A percentile compares a stretch with the other conserved stretches of the same genome.
Conservation (phyloP, 768 basidiomycete species). For the Leccinum variicolor region DNA sequence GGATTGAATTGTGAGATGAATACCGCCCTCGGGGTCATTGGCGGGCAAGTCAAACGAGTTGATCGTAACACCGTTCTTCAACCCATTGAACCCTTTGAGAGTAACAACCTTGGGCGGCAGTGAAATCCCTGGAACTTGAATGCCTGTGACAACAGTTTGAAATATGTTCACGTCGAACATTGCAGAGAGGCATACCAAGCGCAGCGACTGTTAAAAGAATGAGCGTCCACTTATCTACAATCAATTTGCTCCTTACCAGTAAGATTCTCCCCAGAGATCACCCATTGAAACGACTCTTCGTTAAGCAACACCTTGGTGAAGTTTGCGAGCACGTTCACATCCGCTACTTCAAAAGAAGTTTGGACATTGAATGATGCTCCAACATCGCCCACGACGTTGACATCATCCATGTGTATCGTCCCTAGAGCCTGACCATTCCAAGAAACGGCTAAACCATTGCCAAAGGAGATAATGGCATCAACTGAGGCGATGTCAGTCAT, state of each 20-base stretch:
- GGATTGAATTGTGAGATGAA: constrained; percentile 62
- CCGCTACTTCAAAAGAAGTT: constrained; percentile 55
- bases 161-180: background rate
- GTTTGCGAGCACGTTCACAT: constrained; percentile 53
- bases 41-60: constrained; percentile 66
- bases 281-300: constrained; percentile 65
- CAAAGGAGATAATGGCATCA: constrained; percentile 66
- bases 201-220: constrained; percentile 44
- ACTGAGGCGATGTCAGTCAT: constrained; percentile 35
- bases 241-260: constrained; percentile 39
- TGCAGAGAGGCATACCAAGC: constrained; percentile 40
- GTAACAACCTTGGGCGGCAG: constrained; percentile 56
- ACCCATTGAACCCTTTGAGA: constrained; percentile 67
- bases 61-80: constrained; percentile 60
- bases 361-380: constrained; percentile 57
- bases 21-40: constrained; percentile 69
- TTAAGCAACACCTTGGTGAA: constrained; percentile 68
- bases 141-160: constrained; percentile 36
- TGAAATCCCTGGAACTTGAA: constrained; percentile 53
- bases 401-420: constrained; percentile 54
- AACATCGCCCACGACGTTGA: constrained; percentile 57
- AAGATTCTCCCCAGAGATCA: constrained; percentile 61
- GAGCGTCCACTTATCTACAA: background rate
- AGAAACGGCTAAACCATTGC: constrained; percentile 53
- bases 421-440: constrained; percentile 62